These are phyloP conservation scores for Aspergillus uvarum DNA, from an alignment of 2,329 filamentous ascomycete species.

Conservation along the genomic window DNA sequence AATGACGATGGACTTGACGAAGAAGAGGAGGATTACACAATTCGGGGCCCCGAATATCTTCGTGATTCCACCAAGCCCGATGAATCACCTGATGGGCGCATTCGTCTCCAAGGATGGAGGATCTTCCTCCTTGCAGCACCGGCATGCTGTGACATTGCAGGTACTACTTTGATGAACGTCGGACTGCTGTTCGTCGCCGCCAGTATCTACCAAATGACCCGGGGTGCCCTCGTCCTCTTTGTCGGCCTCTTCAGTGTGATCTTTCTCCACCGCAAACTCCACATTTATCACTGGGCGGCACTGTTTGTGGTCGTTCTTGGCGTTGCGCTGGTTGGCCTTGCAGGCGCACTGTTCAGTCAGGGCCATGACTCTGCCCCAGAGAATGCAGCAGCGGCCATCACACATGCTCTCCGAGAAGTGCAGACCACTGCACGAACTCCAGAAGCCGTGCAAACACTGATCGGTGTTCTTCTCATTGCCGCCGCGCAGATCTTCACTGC, in stretches of 20 bases:
- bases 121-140: conserved; percentile 77
- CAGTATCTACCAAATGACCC: conserved; percentile 98
- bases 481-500: conserved; percentile 96
- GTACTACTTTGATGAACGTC: conserved; percentile 96
- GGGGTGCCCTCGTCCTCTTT: conserved; percentile 90
- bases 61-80: conserved; percentile 55
- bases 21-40: conserved; percentile 46
- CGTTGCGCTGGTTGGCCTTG: conserved; percentile 85
- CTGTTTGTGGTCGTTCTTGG: conserved; percentile 83
- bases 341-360: conserved; percentile 71
- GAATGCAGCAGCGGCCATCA: conserved; percentile 27
- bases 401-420: conserved; percentile 45
- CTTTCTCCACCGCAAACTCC: conserved; percentile 77
- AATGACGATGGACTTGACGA: conserved; percentile 49
- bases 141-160: conserved; percentile 88
- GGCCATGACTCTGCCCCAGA: conserved; percentile 37
- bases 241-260: conserved; percentile 93
- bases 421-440: conserved; percentile 48
- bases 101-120: conserved; percentile 66
- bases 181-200: conserved; percentile 91
- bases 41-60: conserved; percentile 45
- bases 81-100: conserved; percentile 55
- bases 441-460: conserved; percentile 65
- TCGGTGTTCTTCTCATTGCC: conserved; percentile 88
- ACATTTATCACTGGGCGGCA: conserved; percentile 88